Evolutionary conservation across 208 protist species (phyloP), one percentile per base, ranked within the genome.

Genomic region (Leishmania tarentolae): DNA sequence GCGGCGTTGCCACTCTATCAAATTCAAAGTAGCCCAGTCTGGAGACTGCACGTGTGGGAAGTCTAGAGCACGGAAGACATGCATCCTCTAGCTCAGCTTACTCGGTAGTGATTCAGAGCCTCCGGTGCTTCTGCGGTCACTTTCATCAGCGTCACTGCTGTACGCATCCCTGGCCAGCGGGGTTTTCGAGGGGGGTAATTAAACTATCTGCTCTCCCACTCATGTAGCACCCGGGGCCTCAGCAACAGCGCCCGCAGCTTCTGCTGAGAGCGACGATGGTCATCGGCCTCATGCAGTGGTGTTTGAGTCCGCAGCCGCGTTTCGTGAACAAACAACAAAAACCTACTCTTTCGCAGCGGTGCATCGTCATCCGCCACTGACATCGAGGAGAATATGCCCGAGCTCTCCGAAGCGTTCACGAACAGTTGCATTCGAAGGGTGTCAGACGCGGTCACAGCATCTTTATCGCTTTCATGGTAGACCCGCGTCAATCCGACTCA

Each of bases 41-140:
- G 78, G 78, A 35, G 78, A 81, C 21, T 37, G 37, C 13, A 76
- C 78, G 8, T 53, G 40, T 28, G 52, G 53, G 56, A 81, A 81
- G 78, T 81, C 78, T 0, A 52, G 78, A 0, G 17, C 37, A 53
- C 70, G 56, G 69, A 69, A 81, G 24, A 81, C 78, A 35, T 70
- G 56, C 78, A 70, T 59, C 69, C 66, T 44, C 46, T 76, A 68
- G 37, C 78, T 52, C 56, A 76, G 69, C 50, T 69, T 69, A 28
- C 40, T 21, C 19, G n/a, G 53, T 9, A 70, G 11, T 1, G 69
- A 69, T 35, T 71, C 61, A 0, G 15, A 2, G 40, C 21, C 40
- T 47, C 78, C 53, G 52, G 7, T 24, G 35, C n/a, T 35, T 47
- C 65, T 76, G 69, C 69, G 69, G 42, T 71, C 66, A 21, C 42